Base-by-base conservation (phyloP, 2,329 filamentous ascomycete genomes). In the Aureobasidium sp. region DNA sequence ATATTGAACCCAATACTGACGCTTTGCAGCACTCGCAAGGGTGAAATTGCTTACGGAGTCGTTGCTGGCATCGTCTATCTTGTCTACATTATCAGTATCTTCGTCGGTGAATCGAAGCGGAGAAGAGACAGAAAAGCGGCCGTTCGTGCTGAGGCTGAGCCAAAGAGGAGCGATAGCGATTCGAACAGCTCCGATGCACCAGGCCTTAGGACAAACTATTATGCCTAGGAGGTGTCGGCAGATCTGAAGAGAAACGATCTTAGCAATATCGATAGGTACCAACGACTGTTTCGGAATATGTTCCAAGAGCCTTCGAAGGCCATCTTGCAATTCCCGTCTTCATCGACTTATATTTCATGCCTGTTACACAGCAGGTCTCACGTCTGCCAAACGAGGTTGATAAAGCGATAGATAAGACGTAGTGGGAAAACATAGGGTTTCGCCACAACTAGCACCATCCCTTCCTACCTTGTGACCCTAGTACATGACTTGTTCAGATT, bases 1-100 rank as follows among this genome's bases (percentile, higher is more conserved):
- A 17, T 12, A 29, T n/a, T 17, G 9, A 2, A 36, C 45, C 9
- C 3, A 22, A 36, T 7, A 14, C 57, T 49, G n/a, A 60, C 17
- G 12, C 11, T 2, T 14, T 15, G 55, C 20, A 62, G 52, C 44
- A 53, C 51, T n/a, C 49, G 44, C 22, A 62, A 42, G 37, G 58
- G 58, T 3, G 52, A 62, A 6, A 80, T 83, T 64, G 80, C 75
- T 0, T 84, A 83, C 65, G 73, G 74, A 2, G 77, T 82, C 8
- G 70, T 82, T 55, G 79, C 80, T 37, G 82, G 73, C 2, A 58
- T 81, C 14, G 73, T 84, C 56, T 80, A 74, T 51, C 49, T 78
- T 8, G 57, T 73, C 3, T 81, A 80, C 67, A 64, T 78, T 9
- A 63, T 65, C 20, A 65, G 67, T 29, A 68, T 65, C 7, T 51